A percentile compares a stretch with the other conserved stretches of the same genome.
phyloP scores from a whole-genome alignment of 2,329 filamentous ascomycete species.

The Ophiostoma quercus region DNA sequence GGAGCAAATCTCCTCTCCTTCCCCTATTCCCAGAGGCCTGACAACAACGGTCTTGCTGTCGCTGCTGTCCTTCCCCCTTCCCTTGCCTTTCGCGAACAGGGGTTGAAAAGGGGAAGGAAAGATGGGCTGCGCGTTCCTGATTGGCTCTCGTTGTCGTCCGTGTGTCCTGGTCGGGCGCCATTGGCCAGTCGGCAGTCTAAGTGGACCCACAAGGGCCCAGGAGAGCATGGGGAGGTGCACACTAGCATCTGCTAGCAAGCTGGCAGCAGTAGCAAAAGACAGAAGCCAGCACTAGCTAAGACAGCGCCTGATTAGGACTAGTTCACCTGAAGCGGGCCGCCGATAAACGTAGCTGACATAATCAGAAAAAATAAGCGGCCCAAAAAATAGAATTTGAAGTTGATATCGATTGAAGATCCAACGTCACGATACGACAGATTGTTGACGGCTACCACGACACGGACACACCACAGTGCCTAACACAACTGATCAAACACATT shows the following conservation, averaged over 20 bases:
- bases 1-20: conserved; percentile 23
- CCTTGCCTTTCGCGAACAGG: conserved; percentile 22
- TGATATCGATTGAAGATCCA: not conserved
- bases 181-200: conserved; percentile 21
- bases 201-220: conserved; percentile 16
- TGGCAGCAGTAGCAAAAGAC: not conserved
- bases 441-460: not conserved
- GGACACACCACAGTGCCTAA: not conserved
- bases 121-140: conserved; percentile 11
- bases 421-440: not conserved
- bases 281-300: not conserved
- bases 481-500: too few relatives aligned
- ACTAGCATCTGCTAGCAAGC: conserved; percentile 11
- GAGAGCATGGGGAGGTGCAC: conserved; percentile 19
- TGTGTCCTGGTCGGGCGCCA: conserved; percentile 16
- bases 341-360: not conserved
- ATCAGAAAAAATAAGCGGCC: not conserved
- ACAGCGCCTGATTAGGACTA: conserved; percentile 14
- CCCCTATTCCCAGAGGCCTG: conserved; percentile 23
- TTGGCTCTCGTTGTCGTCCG: conserved; percentile 19
- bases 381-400: conserved; percentile 10
- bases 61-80: not conserved
- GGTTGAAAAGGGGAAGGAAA: conserved; percentile 25
- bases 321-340: not conserved
- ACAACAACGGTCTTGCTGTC: conserved; percentile 13